Base-by-base conservation (phyloP, 805 yeast species). In the Candida nitratophila region DNA sequence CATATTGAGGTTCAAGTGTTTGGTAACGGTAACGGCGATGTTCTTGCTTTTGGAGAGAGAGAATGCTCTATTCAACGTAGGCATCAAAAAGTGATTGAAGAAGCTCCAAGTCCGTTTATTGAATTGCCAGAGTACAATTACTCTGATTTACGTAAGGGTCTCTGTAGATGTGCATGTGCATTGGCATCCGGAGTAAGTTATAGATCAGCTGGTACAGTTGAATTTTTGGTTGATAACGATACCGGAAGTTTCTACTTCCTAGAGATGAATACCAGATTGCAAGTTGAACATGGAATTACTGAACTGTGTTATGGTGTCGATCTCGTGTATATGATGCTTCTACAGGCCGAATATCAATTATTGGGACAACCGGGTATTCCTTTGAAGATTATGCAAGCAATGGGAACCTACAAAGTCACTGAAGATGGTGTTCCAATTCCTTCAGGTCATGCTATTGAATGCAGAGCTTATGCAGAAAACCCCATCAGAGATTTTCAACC, bases 41-140 rank as follows among this genome's bases (percentile, higher is more conserved):
- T 96, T 7, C 80, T 90, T 60, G 95, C 97, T 5, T 64, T 93
- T 39, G 98, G 98, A 44, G 99, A 93, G 70, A 80, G 99, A 69
- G 99, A 91, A 64, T 91, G 99, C 66, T 91, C 98, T 19, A 73
- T 93, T 58, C 98, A 91, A 67, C 83, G 99, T 66, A 84, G 99
- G 69, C 91, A 91, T 69, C 99, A 91, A 66, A 91, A 91, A 70
- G 72, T 91, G 52, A 87, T 91, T 50, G 99, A 91, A 68, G 99
- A 93, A 65, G 91, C 98, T 1, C 99, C 99, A 4, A 97, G 98
- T 44, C 98, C 98, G 37, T 32, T 32, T 12, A 32, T 32, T 32
- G 82, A 85, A 57, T 75, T 93, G 51, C 95, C 96, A 5, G 88
- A 79, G 44, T 62, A 74, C 4, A 88, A 96, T 3, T 76, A 96